Base-by-base conservation (phyloP, 2,329 filamentous ascomycete genomes). In the Exophiala bonariae region DNA sequence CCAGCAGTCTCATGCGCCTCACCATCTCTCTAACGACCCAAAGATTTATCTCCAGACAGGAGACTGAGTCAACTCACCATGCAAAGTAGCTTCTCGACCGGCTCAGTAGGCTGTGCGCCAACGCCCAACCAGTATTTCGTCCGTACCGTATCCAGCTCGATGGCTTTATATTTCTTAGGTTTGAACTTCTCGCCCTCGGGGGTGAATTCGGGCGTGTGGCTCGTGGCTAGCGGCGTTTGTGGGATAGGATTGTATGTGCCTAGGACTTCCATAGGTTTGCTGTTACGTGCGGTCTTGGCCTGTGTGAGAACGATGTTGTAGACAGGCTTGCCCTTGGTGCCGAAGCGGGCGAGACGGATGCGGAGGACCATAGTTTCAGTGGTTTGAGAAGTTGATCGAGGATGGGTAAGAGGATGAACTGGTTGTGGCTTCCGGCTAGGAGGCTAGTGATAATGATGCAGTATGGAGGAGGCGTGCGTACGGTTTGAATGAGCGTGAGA, bases 241-340 rank as follows among this genome's bases (percentile, higher is more conserved):
- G 81, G 81, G 45, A 81, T 69, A 2, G 81, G 80, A 61, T 83
- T 77, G 69, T 81, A 83, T 28, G 80, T 74, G 63, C 78, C 87
- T 57, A 99, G 85, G 53, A 99, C 93, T 76, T 99, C 93, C 68
- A 99, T 81, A 4, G 93, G 93, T 61, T 86, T 87, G 60, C 83
- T 87, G 72, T 92, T 88, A 60, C 90, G 83, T 30, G 93, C 91
- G 33, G 90, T 95, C 88, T 91, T 85, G 37, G 91, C 91, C 64
- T 97, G 92, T 13, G 90, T 82, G 56, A 99, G 88, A 58, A 97
- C 89, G 56, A 99, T 96, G 74, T 99, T 99, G 79, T 96, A 99
- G 61, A 96, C 86, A 2, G 93, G 92, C n/a, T 81, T 68, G 66
- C 95, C 91, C 57, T 81, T 83, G 68, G 86, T 89, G 66, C 91